A percentile compares a stretch with the other conserved stretches of the same genome.
Conservation (phyloP, 306 rosid species). For the Quercus bicolor region DNA sequence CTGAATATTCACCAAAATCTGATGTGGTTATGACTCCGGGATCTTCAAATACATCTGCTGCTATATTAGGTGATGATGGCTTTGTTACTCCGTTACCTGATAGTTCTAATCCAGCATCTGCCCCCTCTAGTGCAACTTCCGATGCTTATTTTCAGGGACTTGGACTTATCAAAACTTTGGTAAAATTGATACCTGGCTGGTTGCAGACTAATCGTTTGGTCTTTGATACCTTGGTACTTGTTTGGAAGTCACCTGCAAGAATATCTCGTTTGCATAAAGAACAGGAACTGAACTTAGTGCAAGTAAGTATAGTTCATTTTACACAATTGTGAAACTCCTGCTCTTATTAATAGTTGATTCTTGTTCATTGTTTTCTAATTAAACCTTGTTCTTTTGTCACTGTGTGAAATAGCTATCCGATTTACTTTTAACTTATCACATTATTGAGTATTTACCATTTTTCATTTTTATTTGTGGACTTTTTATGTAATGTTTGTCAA, state of each 20-base stretch:
- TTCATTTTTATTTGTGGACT: background rate
- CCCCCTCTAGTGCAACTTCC: conserved; percentile 44
- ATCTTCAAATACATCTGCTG: conserved; percentile 51
- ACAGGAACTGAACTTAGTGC: conserved; percentile 87
- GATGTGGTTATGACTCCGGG: conserved; percentile 58
- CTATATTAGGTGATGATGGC: conserved; percentile 64
- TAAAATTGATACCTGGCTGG: conserved; percentile 92
- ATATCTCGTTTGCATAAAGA: conserved; percentile 84
- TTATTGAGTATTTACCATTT: conserved; percentile 1
- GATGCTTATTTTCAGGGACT: conserved; percentile 95
- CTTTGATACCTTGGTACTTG: conserved; percentile 80
- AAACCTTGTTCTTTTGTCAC: background rate
- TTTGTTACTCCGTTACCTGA: conserved; percentile 56
- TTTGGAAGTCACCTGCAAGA: conserved; percentile 96
- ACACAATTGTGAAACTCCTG: background rate
- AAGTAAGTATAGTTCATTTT: conserved; percentile 49
- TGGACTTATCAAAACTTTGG: conserved; percentile 81
- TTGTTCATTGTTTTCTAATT: background rate
- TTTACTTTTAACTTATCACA: background rate
- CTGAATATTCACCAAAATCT: conserved; percentile 66
- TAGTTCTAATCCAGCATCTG: conserved; percentile 48
- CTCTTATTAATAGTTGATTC: background rate
- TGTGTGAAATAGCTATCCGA: background rate
- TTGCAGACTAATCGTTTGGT: conserved; percentile 77
- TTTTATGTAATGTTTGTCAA: background rate